Evolutionary conservation across 2,329 filamentous ascomycete species (phyloP).

Genomic region (Cadophora malorum): DNA sequence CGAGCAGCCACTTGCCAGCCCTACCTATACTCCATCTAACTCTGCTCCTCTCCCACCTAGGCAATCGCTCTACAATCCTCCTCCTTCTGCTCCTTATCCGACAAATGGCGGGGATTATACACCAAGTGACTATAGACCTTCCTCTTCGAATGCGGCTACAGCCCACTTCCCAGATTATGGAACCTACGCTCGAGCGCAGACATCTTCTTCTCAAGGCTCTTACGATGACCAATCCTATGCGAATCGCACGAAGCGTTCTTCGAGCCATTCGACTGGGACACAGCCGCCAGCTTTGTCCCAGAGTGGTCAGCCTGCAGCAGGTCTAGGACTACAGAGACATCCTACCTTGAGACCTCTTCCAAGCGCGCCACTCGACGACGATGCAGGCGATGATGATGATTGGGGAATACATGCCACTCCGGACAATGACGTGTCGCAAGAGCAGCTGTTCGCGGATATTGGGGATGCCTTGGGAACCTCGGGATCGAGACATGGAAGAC

Average conservation of each 20-base stretch:
- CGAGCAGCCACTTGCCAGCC: constrained; percentile 38
- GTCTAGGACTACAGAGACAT: constrained; percentile 42
- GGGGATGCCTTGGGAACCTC: constrained; percentile 43
- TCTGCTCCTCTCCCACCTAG: constrained; percentile 39
- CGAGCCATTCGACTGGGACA: constrained; percentile 31
- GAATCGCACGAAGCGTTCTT: constrained; percentile 37
- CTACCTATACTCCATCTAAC: constrained; percentile 38
- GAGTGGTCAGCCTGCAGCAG: constrained; percentile 23
- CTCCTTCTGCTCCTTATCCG: constrained; percentile 37
- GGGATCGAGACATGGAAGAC: constrained; percentile 31
- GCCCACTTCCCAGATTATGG: constrained; percentile 38
- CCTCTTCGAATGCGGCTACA: constrained; percentile 30
- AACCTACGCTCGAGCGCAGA: constrained; percentile 32
- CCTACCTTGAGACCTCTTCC: constrained; percentile 45
- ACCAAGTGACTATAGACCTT: constrained; percentile 37
- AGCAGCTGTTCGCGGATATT: constrained; percentile 46
- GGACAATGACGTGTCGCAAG: constrained; percentile 42
- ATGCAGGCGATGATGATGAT: constrained; percentile 39
- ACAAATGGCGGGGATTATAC: constrained; percentile 40
- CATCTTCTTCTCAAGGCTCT: constrained; percentile 29
- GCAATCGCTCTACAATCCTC: constrained; percentile 38
- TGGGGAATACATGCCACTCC: constrained; percentile 39
- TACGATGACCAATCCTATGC: constrained; percentile 36
- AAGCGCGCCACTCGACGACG: constrained; percentile 42
- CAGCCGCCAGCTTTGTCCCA: constrained; percentile 30